Conservation (phyloP, 2,329 filamentous ascomycete genomes). For the Epichloe uncinata region DNA sequence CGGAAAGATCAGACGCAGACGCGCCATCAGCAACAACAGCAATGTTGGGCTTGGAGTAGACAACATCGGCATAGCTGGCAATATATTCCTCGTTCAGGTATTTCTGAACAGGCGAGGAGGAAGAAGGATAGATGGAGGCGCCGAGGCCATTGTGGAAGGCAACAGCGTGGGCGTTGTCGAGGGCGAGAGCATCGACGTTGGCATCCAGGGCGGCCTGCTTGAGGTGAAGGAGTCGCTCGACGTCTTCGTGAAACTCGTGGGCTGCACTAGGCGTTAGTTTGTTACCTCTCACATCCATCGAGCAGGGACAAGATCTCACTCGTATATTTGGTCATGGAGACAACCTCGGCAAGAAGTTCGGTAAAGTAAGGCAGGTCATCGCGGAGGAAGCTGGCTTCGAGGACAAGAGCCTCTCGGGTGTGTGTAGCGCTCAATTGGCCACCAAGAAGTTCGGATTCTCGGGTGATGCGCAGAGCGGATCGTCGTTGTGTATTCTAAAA, state of each 20-base stretch:
- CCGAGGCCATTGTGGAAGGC: conserved; percentile 94
- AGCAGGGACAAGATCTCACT: conserved; percentile 31
- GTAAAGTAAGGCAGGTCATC: conserved; percentile 95
- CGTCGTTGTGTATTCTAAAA: conserved; percentile 70
- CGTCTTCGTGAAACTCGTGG: conserved; percentile 82
- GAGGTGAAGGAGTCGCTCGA: conserved; percentile 61
- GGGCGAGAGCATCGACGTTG: conserved; percentile 52
- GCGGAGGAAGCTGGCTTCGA: conserved; percentile 90
- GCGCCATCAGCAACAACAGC: conserved; percentile 85
- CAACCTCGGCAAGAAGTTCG: conserved; percentile 86
- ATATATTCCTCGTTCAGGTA: conserved; percentile 70
- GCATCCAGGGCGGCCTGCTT: conserved; percentile 62
- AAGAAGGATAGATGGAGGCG: conserved; percentile 58
- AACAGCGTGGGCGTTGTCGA: conserved; percentile 73
- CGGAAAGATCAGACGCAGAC: conserved; percentile 58
- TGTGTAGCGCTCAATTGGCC: conserved; percentile 79
- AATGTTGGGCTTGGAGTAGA: conserved; percentile 82
- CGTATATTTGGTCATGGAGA: conserved; percentile 76
- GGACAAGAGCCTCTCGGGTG: conserved; percentile 82
- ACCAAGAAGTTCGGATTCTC: conserved; percentile 91
- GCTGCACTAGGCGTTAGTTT: conserved; percentile 33
- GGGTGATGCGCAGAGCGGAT: conserved; percentile 81
- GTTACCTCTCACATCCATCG: conserved; percentile 7
- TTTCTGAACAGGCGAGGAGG: conserved; percentile 57
- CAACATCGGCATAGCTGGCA: conserved; percentile 60